Percentiles rank a stretch among this genome's conserved stretches.
phyloP scores from a whole-genome alignment of 1,139 yeast genomes.

The Barnettozyma hawaiiensis region DNA sequence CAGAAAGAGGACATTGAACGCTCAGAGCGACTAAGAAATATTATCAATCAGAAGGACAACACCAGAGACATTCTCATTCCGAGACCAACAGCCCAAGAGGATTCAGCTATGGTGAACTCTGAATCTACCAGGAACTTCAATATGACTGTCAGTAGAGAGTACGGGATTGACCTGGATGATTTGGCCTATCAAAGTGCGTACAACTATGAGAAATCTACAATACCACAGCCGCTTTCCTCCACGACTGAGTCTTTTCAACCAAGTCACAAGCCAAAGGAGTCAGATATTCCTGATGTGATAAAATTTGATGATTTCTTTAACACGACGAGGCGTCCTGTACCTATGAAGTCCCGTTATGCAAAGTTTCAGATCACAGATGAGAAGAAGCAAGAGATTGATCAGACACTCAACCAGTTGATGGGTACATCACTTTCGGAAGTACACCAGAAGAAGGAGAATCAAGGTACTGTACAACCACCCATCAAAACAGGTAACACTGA shows the following conservation, averaged over 20 bases:
- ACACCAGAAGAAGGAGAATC: background rate
- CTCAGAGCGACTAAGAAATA: constrained; percentile 6
- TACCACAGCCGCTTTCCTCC: too few relatives aligned
- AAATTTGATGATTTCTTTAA: constrained; percentile 25
- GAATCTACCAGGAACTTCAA: constrained; percentile 17
- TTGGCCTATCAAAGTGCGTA: constrained; percentile 33
- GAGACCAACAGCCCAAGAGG: constrained; percentile 12
- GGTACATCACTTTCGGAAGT: constrained; percentile 9
- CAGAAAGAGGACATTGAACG: constrained; percentile 15
- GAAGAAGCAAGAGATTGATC: constrained; percentile 17
- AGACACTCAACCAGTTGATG: constrained; percentile 15
- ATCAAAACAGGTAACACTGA: constrained; percentile 12
- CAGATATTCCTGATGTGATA: constrained; percentile 20
- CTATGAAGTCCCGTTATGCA: constrained; percentile 13
- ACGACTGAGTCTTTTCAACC: background rate
- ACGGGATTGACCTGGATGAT: constrained; percentile 20
- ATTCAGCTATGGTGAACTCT: constrained; percentile 10
- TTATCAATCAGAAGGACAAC: constrained; percentile 1
- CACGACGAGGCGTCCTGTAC: constrained; percentile 5
- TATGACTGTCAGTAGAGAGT: constrained; percentile 14
- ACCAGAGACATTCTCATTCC: constrained; percentile 9
- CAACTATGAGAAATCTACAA: constrained; percentile 30
- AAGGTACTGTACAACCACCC: constrained; percentile 5
- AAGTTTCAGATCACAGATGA: constrained; percentile 20
- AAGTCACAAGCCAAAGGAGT: constrained; percentile 1